These are phyloP conservation scores for Colletotrichum sp. DNA, from an alignment of 2,329 filamentous ascomycete genomes.

Conservation along the genomic window DNA sequence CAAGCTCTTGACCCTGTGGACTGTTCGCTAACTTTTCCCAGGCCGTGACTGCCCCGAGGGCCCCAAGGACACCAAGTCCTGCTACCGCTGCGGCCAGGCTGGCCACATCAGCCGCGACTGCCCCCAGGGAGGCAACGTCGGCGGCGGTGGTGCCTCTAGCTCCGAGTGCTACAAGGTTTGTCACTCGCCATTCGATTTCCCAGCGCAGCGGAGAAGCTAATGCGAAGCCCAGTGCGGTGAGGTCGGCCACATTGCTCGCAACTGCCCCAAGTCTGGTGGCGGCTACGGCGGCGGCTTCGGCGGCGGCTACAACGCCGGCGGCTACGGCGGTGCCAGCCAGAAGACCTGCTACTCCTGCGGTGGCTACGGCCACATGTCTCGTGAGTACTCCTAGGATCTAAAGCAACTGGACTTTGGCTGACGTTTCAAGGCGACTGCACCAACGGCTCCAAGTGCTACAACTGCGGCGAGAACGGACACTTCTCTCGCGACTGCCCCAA, in stretches of 20 bases:
- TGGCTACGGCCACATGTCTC: constrained; percentile 95
- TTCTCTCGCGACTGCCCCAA: constrained; percentile 95
- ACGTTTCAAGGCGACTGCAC: constrained; percentile 78
- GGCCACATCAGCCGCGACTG: constrained; percentile 91
- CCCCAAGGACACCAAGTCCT: constrained; percentile 83
- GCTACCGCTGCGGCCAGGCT: constrained; percentile 79
- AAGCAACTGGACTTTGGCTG: not conserved
- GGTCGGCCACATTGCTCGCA: constrained; percentile 93
- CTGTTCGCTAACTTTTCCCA: constrained; percentile 36
- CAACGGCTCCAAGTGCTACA: constrained; percentile 99
- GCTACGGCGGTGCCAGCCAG: constrained; percentile 58
- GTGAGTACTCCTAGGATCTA: constrained; percentile 49
- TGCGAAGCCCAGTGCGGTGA: constrained; percentile 73
- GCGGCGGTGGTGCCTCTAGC: constrained; percentile 47
- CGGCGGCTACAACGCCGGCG: constrained; percentile 50
- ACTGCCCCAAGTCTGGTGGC: constrained; percentile 74
- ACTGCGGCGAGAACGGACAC: constrained; percentile 94
- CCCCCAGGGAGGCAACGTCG: constrained; percentile 57
- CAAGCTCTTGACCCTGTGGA: constrained; percentile 3
- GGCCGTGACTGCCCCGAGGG: constrained; percentile 91
- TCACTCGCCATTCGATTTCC: not conserved
- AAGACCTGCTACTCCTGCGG: constrained; percentile 99
- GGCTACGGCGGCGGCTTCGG: constrained; percentile 52
- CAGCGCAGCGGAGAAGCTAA: not conserved
- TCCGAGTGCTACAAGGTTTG: constrained; percentile 89